Conservation (phyloP, 148 eudicot genomes). For the Amaranthus cruentus region DNA sequence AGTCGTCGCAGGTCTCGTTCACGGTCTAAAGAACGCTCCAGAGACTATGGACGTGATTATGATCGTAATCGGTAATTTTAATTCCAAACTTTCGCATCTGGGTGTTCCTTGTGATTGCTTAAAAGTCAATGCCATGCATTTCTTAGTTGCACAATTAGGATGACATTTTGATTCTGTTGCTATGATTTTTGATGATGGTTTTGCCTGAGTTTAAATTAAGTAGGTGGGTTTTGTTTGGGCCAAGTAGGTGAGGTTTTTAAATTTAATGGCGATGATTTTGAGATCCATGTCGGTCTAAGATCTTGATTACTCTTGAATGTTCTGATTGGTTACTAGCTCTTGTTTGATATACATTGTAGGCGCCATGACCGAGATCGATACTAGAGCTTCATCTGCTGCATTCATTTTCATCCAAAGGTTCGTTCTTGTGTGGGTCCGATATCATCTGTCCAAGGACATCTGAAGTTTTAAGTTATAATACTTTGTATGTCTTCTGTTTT, state of each 20-base stretch:
- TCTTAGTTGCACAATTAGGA: neutral
- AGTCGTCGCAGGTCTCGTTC: constrained; percentile 85
- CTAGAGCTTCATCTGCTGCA: constrained; percentile 11
- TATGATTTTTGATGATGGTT: neutral
- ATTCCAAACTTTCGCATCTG: neutral
- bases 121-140: neutral
- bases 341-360: constrained; percentile 20
- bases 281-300: neutral
- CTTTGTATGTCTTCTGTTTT: neutral
- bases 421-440: neutral
- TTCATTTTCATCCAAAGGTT: neutral
- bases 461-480: neutral
- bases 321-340: neutral
- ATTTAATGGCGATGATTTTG: neutral
- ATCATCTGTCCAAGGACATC: neutral
- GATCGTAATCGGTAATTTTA: constrained; percentile 66
- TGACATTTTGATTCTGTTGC: neutral
- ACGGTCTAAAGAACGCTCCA: constrained; percentile 67
- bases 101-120: neutral
- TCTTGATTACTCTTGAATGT: neutral
- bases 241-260: neutral
- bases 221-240: neutral
- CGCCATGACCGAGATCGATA: constrained; percentile 34
- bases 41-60: constrained; percentile 57
- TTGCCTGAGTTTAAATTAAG: neutral